Evolutionary conservation across 768 basidiomycete species (phyloP).

Genomic region (Candolleomyces eurysporus): DNA sequence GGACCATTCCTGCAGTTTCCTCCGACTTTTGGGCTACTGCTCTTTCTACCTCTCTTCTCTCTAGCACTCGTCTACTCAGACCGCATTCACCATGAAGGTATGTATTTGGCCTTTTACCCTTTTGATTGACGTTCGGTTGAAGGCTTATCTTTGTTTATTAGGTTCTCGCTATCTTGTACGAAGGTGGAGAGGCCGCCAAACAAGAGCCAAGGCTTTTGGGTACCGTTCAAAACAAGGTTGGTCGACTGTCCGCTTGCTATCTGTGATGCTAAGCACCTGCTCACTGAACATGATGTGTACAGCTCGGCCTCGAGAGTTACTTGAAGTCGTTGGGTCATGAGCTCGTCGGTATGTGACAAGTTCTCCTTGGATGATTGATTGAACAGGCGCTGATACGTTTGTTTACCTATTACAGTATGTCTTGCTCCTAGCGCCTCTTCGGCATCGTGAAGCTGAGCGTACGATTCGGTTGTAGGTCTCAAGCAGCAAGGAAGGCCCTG

Average conservation of each 20-base stretch:
- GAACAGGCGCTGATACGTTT: not conserved
- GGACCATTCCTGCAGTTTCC: not conserved
- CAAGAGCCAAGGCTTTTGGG: constrained; percentile 77
- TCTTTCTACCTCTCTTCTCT: not conserved
- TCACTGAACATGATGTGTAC: not conserved
- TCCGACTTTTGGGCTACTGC: too few relatives aligned
- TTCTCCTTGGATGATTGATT: not conserved
- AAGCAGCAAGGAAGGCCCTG: constrained; percentile 79
- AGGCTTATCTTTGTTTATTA: constrained; percentile 21
- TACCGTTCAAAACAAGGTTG: constrained; percentile 76
- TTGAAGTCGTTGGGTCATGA: constrained; percentile 73
- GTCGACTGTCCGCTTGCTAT: not conserved
- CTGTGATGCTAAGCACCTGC: not conserved
- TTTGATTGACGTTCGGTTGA: not conserved
- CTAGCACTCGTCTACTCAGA: constrained; percentile 7
- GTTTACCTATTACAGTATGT: constrained; percentile 7
- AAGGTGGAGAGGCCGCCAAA: constrained; percentile 61
- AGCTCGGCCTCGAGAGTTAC: constrained; percentile 76
- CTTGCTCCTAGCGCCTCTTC: not conserved
- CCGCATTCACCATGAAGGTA: constrained; percentile 42
- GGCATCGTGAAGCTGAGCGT: not conserved
- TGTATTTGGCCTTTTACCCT: not conserved
- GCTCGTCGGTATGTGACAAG: constrained; percentile 51
- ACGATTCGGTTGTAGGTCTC: constrained; percentile 47
- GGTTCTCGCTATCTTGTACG: constrained; percentile 75